Conservation (phyloP, 2,329 filamentous ascomycete species). For the Beauveria scarabaeidicola region DNA sequence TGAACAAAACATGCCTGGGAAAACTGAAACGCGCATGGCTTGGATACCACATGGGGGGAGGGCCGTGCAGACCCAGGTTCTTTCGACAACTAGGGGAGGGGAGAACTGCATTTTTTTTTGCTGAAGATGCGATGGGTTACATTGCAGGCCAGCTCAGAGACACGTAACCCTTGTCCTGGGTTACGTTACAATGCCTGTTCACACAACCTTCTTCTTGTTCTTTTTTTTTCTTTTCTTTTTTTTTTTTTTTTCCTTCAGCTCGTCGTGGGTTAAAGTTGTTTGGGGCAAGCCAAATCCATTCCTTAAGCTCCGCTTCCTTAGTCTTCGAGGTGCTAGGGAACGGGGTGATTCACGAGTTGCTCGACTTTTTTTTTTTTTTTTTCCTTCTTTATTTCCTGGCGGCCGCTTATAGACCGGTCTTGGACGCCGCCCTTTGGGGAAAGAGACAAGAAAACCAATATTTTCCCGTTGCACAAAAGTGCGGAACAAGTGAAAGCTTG, state of each 20-base stretch:
- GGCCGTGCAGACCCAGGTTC: neutral
- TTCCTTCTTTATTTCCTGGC: neutral
- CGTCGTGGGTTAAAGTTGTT: neutral
- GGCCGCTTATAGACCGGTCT: neutral
- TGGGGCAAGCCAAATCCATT: neutral
- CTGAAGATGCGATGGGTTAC: neutral
- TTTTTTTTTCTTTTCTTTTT: too few species aligned
- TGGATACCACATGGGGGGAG: neutral
- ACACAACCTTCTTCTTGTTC: too few species aligned
- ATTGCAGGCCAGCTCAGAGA: neutral
- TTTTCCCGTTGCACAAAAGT: neutral
- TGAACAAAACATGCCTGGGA: neutral
- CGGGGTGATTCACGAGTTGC: too few species aligned
- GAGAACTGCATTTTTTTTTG: neutral
- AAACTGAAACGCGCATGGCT: neutral
- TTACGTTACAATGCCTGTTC: too few species aligned
- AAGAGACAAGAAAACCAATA: neutral
- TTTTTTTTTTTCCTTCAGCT: neutral
- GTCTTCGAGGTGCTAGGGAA: neutral
- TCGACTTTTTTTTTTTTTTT: neutral
- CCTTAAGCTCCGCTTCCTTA: neutral
- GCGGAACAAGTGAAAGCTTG: too few species aligned
- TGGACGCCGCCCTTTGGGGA: neutral
- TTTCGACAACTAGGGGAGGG: too few species aligned
- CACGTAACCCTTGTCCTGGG: neutral